Conservation (phyloP, 768 basidiomycete genomes). For the Collybia nuda region DNA sequence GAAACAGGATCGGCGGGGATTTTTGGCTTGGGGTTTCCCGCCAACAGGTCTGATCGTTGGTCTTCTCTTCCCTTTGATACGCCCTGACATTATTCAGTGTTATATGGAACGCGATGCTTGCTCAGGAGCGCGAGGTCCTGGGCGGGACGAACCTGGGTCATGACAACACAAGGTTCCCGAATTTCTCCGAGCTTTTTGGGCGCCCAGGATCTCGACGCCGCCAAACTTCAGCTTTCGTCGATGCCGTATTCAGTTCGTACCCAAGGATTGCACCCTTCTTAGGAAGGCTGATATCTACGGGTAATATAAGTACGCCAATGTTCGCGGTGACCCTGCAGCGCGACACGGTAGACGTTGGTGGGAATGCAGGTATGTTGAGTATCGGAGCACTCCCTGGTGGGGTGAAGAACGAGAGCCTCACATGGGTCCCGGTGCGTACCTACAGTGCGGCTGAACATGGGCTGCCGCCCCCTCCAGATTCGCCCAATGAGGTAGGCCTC, state of each 20-base stretch:
- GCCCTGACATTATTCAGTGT: constrained; percentile 3
- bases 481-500: constrained; percentile 55
- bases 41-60: constrained; percentile 54
- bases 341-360: constrained; percentile 65
- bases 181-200: background rate
- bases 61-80: background rate
- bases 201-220: background rate
- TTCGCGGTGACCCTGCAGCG: constrained; percentile 67
- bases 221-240: constrained; percentile 13
- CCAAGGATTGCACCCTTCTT: constrained; percentile 42
- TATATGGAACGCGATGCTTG: constrained; percentile 2
- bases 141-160: background rate
- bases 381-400: constrained; percentile 63
- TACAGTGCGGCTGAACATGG: constrained; percentile 57
- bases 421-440: constrained; percentile 62
- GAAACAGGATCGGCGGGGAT: constrained; percentile 63
- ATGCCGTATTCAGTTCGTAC: constrained; percentile 41
- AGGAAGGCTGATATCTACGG: constrained; percentile 40
- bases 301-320: constrained; percentile 40
- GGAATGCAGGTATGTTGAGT: constrained; percentile 63
- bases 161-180: background rate
- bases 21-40: constrained; percentile 73
- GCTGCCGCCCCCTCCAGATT: constrained; percentile 51
- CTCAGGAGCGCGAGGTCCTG: background rate
- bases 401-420: constrained; percentile 47